Evolutionary conservation across 495 filamentous ascomycete genomes (phyloP).

Genomic region (Lophium mytilinum): DNA sequence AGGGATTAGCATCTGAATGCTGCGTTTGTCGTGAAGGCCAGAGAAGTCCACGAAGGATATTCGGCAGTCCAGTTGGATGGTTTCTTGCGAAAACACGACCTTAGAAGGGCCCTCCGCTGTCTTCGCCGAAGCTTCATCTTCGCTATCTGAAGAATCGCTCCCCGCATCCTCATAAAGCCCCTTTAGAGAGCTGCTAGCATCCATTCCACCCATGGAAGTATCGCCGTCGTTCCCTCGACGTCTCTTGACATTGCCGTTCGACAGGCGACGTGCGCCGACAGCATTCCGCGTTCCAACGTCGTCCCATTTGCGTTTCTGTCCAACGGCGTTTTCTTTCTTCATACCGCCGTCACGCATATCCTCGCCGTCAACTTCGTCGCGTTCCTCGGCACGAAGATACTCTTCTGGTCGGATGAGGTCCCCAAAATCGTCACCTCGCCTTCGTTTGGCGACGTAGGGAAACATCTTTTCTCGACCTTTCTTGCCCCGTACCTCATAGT

Average conservation of each 20-base stretch:
- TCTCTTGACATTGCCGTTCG: constrained; percentile 23
- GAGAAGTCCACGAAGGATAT: constrained; percentile 86
- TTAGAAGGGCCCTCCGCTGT: constrained; percentile 61
- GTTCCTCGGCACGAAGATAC: constrained; percentile 86
- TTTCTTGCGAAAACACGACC: constrained; percentile 51
- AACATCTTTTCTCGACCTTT: constrained; percentile 92
- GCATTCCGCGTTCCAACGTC: constrained; percentile 42
- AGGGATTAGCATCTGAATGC: constrained; percentile 87
- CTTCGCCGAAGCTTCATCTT: constrained; percentile 40
- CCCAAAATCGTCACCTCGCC: constrained; percentile 82
- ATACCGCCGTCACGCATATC: constrained; percentile 39
- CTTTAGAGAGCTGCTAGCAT: not conserved
- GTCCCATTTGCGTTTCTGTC: constrained; percentile 91
- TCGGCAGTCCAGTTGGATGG: constrained; percentile 57
- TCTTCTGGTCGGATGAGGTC: constrained; percentile 90
- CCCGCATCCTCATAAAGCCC: not conserved
- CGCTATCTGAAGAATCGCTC: constrained; percentile 34
- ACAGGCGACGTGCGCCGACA: constrained; percentile 18
- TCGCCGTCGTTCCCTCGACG: constrained; percentile 32
- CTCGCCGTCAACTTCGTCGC: constrained; percentile 67
- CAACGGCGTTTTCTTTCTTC: constrained; percentile 57
- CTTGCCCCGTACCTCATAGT: constrained; percentile 88
- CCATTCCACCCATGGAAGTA: not conserved
- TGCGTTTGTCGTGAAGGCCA: constrained; percentile 87
- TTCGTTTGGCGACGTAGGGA: constrained; percentile 70